These are phyloP conservation scores for Bipolaris sorokiniana DNA, from an alignment of 2,329 filamentous ascomycete genomes.

Conservation along the genomic window DNA sequence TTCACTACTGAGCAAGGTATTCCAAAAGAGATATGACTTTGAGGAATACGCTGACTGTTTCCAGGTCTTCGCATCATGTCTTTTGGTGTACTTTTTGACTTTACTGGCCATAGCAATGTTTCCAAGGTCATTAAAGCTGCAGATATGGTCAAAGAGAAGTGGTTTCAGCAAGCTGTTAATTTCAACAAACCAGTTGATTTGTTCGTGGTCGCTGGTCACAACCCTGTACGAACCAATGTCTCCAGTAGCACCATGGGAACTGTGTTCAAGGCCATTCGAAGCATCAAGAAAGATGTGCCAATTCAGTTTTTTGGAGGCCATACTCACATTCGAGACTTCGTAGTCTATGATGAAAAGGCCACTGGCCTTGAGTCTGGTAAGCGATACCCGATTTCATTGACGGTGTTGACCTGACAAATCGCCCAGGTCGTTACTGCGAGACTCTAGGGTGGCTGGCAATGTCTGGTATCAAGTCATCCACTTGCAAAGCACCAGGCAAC, in stretches of 20 bases:
- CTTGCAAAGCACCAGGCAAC: constrained; percentile 51
- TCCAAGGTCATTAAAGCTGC: constrained; percentile 65
- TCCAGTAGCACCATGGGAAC: constrained; percentile 55
- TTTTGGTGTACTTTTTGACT: constrained; percentile 59
- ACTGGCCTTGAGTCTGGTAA: constrained; percentile 65
- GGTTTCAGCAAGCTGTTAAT: constrained; percentile 66
- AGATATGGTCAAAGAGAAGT: constrained; percentile 59
- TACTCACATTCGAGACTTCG: constrained; percentile 69
- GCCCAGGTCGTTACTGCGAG: constrained; percentile 65
- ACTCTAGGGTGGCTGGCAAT: constrained; percentile 72
- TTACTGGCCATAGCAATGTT: constrained; percentile 64
- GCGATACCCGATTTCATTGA: not conserved
- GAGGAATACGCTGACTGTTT: not conserved
- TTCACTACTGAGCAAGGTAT: constrained; percentile 56
- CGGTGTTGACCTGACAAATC: constrained; percentile 2
- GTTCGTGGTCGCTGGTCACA: constrained; percentile 69
- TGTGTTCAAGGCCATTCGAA: constrained; percentile 66
- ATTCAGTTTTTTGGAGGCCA: constrained; percentile 72
- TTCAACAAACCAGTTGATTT: constrained; percentile 64
- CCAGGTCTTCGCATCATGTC: constrained; percentile 58
- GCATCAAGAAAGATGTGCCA: constrained; percentile 61
- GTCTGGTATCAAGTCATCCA: constrained; percentile 60
- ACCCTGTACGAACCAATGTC: constrained; percentile 58
- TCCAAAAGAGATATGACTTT: not conserved
- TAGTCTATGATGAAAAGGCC: constrained; percentile 66